These are phyloP conservation scores for Lactifluus subvellereus DNA, from an alignment of 768 basidiomycete genomes.

Conservation along the genomic window DNA sequence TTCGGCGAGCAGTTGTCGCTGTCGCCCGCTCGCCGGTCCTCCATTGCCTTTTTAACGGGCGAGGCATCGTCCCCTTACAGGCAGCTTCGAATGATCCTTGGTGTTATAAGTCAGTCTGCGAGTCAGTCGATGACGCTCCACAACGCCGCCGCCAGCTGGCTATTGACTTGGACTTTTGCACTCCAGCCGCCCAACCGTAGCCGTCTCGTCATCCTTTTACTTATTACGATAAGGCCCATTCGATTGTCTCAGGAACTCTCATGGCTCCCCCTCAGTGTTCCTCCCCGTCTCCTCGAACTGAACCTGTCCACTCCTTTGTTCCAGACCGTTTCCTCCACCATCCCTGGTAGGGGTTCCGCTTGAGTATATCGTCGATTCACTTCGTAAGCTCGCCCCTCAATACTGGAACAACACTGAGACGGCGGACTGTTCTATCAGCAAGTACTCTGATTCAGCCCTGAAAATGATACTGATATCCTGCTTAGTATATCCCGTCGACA, in stretches of 20 bases:
- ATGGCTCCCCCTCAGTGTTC: constrained; percentile 20
- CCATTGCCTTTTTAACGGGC: constrained; percentile 6
- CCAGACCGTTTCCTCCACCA: constrained; percentile 61
- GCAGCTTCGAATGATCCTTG: background rate
- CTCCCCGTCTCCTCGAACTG: constrained; percentile 17
- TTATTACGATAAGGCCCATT: background rate
- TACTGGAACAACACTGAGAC: constrained; percentile 76
- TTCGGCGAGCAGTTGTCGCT: background rate
- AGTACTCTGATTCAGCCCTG: constrained; percentile 12
- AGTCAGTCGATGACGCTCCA: constrained; percentile 7
- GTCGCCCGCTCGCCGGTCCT: constrained; percentile 5
- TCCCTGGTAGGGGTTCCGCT: constrained; percentile 57
- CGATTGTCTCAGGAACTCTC: background rate
- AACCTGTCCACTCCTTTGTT: constrained; percentile 38
- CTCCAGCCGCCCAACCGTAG: background rate
- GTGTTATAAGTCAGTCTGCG: background rate
- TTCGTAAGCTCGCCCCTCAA: constrained; percentile 56
- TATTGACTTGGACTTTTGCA: constrained; percentile 2
- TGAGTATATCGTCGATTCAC: constrained; percentile 67
- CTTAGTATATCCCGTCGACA: constrained; percentile 16
- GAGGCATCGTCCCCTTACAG: background rate
- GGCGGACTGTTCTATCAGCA: constrained; percentile 75
- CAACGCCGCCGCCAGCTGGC: background rate
- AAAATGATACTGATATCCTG: background rate
- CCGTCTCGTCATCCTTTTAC: background rate